These are phyloP conservation scores for Selaginella moellendorffii DNA, from an alignment of 75 land plant species.

Conservation along the genomic window DNA sequence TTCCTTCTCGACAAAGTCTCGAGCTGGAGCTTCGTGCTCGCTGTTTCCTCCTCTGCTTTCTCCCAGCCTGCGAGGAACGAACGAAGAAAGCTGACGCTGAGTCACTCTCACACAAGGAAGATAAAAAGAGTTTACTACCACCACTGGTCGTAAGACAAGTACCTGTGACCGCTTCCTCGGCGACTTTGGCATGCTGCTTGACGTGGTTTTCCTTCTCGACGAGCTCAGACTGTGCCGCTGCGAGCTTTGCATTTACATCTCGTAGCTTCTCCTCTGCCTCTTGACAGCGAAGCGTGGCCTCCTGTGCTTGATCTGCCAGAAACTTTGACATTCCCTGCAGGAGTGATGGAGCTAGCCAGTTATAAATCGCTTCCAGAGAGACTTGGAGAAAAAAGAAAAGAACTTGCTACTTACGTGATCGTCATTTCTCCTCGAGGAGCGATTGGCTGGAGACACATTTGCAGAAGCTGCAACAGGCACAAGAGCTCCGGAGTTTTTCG, in stretches of 20 bases:
- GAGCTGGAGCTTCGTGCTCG: not conserved
- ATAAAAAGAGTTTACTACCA: too few species aligned
- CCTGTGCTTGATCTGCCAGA: not conserved
- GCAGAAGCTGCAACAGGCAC: not conserved
- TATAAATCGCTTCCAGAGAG: not conserved
- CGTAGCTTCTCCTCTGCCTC: slow-evolving; percentile 4
- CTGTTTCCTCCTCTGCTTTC: not conserved
- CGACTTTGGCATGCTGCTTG: slow-evolving; percentile 8
- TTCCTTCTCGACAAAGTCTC: not conserved
- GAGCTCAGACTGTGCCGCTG: not conserved
- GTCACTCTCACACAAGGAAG: not conserved
- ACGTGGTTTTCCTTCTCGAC: not conserved
- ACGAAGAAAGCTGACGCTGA: too few species aligned
- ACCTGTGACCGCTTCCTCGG: slow-evolving; percentile 8
- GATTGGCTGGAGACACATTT: not conserved
- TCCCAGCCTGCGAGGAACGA: too few species aligned
- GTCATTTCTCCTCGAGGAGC: not conserved
- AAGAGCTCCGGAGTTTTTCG: slow-evolving; percentile 7
- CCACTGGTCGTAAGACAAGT: too few species aligned
- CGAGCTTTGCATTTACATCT: not conserved
- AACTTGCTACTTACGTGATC: not conserved
- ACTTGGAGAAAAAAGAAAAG: not conserved
- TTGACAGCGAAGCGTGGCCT: not conserved
- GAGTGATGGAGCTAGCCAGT: not conserved
- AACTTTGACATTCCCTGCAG: not conserved